Conservation (phyloP, 106 monocot genomes). For the Triglochin maritima region DNA sequence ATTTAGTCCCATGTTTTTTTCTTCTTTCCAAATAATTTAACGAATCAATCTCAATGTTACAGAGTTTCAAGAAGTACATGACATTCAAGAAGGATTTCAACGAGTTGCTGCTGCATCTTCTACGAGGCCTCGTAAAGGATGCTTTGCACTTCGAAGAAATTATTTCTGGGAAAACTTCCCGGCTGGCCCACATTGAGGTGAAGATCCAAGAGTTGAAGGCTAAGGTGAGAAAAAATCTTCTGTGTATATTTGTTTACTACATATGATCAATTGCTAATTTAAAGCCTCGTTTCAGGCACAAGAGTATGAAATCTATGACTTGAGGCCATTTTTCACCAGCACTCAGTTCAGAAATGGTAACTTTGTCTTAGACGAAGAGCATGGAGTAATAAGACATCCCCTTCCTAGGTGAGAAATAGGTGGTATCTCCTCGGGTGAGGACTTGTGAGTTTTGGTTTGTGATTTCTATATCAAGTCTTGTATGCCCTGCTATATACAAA, state of each 20-base stretch:
- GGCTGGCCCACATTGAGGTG: slow-evolving; percentile 59
- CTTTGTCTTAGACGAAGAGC: slow-evolving; percentile 61
- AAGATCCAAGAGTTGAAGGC: slow-evolving; percentile 68
- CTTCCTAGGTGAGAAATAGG: slow-evolving; percentile 28
- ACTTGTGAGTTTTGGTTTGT: no score
- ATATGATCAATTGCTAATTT: not conserved
- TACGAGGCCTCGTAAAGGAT: slow-evolving; percentile 72
- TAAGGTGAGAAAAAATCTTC: slow-evolving; percentile 36
- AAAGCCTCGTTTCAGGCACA: slow-evolving; percentile 47
- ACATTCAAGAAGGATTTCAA: slow-evolving; percentile 95
- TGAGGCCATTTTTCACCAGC: slow-evolving; percentile 79
- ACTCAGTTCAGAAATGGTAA: slow-evolving; percentile 48
- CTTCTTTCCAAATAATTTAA: no score
- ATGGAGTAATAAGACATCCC: slow-evolving; percentile 62
- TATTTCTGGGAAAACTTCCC: slow-evolving; percentile 37
- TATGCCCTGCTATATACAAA: no score
- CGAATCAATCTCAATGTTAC: not conserved
- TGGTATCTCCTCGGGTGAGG: no score
- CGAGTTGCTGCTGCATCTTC: slow-evolving; percentile 68
- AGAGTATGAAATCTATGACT: slow-evolving; percentile 87
- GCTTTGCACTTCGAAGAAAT: slow-evolving; percentile 78
- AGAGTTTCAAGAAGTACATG: slow-evolving; percentile 93
- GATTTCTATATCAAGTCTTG: no score
- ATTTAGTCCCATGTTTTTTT: no score
- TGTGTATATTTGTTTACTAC: not conserved